These are phyloP conservation scores for Suillus plorans DNA, from an alignment of 768 basidiomycete species.

Conservation along the genomic window DNA sequence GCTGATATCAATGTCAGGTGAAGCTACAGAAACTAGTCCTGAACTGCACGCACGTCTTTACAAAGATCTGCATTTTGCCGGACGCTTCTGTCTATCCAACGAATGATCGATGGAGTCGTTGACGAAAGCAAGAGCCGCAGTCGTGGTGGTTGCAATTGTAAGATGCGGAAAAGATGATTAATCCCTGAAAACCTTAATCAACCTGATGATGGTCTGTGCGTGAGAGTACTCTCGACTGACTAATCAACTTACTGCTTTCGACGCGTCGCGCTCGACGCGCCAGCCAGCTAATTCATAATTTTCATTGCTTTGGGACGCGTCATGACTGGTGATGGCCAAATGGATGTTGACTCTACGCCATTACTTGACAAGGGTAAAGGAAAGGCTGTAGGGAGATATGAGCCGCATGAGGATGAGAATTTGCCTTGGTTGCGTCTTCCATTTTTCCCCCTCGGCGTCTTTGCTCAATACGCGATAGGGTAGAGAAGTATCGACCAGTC, in stretches of 20 bases:
- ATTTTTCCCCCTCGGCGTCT: slow-evolving; percentile 6
- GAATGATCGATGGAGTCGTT: slow-evolving; percentile 89
- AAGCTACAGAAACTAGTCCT: neutral
- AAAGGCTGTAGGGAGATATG: slow-evolving; percentile 51
- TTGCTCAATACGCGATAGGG: slow-evolving; percentile 52
- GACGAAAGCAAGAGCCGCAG: slow-evolving; percentile 73
- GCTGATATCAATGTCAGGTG: slow-evolving; percentile 41
- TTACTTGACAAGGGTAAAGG: slow-evolving; percentile 47
- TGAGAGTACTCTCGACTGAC: slow-evolving; percentile 24
- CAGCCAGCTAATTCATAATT: neutral
- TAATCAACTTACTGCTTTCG: slow-evolving; percentile 6
- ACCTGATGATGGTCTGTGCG: slow-evolving; percentile 47
- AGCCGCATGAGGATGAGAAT: slow-evolving; percentile 55
- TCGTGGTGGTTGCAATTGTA: slow-evolving; percentile 15
- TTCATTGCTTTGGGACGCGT: neutral
- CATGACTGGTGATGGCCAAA: slow-evolving; percentile 61
- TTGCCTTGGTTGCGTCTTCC: slow-evolving; percentile 72
- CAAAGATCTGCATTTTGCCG: slow-evolving; percentile 94
- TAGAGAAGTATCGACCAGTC: slow-evolving; percentile 95
- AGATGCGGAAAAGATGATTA: slow-evolving; percentile 19
- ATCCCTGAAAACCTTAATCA: slow-evolving; percentile 27
- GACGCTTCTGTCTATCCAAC: slow-evolving; percentile 89
- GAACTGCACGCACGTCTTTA: slow-evolving; percentile 74
- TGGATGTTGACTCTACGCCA: slow-evolving; percentile 41
- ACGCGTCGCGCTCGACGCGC: slow-evolving; percentile 4